A percentile compares a stretch with the other conserved stretches of the same genome.
Conservation (phyloP, 1,284 basidiomycete species). For the Uromyces viciae-fabae region DNA sequence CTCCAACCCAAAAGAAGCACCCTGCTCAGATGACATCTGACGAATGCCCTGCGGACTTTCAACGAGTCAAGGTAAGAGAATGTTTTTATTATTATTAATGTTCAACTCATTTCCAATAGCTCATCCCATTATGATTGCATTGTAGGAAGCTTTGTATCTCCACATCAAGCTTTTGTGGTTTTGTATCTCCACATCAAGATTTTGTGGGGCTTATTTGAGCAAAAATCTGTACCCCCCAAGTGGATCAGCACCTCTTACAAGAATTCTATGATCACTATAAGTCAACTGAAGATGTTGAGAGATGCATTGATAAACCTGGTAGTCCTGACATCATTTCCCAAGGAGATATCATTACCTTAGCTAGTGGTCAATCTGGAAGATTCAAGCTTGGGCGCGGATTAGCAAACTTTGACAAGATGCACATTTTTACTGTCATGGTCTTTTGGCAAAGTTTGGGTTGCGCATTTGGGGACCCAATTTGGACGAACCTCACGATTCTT, state of each 20-base stretch:
- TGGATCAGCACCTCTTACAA: neutral
- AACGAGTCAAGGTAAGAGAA: neutral
- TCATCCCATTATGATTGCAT: neutral
- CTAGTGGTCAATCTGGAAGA: neutral
- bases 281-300: neutral
- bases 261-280: neutral
- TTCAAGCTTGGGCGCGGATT: neutral
- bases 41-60: neutral
- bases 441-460: neutral
- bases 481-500: neutral
- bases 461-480: slow-evolving; percentile 12
- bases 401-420: slow-evolving; percentile 10
- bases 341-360: neutral
- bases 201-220: slow-evolving; percentile 11
- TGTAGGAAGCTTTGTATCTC: neutral
- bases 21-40: neutral
- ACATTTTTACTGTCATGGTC: slow-evolving; percentile 1
- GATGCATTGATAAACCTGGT: neutral
- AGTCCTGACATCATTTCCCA: neutral
- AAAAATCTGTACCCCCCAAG: neutral
- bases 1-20: neutral
- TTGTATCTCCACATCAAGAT: no score
- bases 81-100: neutral
- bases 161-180: no score
- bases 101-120: no score